These are phyloP conservation scores for Artemisia annua DNA, from an alignment of 129 eudicot species.

Conservation along the genomic window DNA sequence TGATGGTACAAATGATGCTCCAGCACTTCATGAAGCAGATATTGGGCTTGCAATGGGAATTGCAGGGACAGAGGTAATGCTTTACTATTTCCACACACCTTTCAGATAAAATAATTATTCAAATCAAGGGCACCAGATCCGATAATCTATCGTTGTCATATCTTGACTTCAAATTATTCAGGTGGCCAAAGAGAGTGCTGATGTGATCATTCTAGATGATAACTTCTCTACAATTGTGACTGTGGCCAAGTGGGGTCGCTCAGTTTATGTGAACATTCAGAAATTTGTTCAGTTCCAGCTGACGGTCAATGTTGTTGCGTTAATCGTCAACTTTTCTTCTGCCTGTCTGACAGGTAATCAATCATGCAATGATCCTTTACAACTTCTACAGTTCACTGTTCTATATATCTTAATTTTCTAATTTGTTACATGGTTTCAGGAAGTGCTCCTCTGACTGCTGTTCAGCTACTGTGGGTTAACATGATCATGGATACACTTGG, in stretches of 20 bases:
- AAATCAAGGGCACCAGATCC: background rate
- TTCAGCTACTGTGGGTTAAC: constrained; percentile 96
- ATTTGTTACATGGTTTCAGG: constrained; percentile 42
- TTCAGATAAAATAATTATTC: background rate
- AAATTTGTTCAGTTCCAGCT: constrained; percentile 96
- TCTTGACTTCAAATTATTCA: constrained; percentile 22
- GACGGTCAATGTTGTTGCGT: constrained; percentile 88
- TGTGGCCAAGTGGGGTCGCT: constrained; percentile 97
- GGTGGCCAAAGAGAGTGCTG: constrained; percentile 99
- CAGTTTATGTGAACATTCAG: constrained; percentile 93
- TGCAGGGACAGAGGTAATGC: constrained; percentile 85
- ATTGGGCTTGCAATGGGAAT: constrained; percentile 99
- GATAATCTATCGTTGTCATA: background rate
- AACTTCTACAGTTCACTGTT: background rate
- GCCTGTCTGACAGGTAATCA: constrained; percentile 86
- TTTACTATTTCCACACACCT: background rate
- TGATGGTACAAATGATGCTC: constrained; percentile 98
- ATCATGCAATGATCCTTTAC: background rate
- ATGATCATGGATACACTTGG: constrained; percentile 99
- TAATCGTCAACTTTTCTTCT: constrained; percentile 88
- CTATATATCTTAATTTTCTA: background rate
- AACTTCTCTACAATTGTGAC: constrained; percentile 94
- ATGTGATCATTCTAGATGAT: constrained; percentile 87
- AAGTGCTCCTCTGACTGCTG: constrained; percentile 89
- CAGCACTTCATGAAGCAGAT: constrained; percentile 99